These are phyloP conservation scores for Halophytophthora polymorphica DNA, from an alignment of 352 stramenopile species.

Conservation along the genomic window DNA sequence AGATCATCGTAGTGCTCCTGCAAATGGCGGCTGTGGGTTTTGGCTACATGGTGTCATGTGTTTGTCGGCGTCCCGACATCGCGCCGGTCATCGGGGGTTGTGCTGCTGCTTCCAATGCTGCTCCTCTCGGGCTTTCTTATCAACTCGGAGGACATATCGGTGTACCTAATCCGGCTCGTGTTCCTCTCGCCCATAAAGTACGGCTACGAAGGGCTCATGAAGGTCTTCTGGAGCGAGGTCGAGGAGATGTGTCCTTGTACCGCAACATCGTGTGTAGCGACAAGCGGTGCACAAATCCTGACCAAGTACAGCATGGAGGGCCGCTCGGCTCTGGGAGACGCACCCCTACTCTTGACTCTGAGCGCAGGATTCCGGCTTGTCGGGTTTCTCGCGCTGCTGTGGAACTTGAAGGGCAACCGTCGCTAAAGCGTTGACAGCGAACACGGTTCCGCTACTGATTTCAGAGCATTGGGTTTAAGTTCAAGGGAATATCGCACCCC, in stretches of 20 bases:
- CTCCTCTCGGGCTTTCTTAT: constrained; percentile 32
- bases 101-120: constrained; percentile 28
- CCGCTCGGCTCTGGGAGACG: constrained; percentile 16
- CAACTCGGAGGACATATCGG: constrained; percentile 25
- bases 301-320: constrained; percentile 23
- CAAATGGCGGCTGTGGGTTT: constrained; percentile 24
- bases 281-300: constrained; percentile 26
- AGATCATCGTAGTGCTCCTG: constrained; percentile 27
- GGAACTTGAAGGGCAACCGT: constrained; percentile 6
- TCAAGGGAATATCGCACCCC: no score
- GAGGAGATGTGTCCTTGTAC: constrained; percentile 16
- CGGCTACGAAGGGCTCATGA: constrained; percentile 30
- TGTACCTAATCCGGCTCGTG: constrained; percentile 32
- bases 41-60: constrained; percentile 31
- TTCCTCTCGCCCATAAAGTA: constrained; percentile 37
- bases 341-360: constrained; percentile 22
- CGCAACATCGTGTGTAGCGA: constrained; percentile 11
- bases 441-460: neutral
- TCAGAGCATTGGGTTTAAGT: no score
- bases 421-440: neutral
- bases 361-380: constrained; percentile 30
- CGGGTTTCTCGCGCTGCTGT: constrained; percentile 17
- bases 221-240: constrained; percentile 23
- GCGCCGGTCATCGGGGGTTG: constrained; percentile 23
- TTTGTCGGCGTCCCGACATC: constrained; percentile 19